Percentiles rank a stretch among this genome's conserved stretches.
Evolutionary conservation across 805 yeast species (phyloP).

Genomic region (Cephaloascus albidus): DNA sequence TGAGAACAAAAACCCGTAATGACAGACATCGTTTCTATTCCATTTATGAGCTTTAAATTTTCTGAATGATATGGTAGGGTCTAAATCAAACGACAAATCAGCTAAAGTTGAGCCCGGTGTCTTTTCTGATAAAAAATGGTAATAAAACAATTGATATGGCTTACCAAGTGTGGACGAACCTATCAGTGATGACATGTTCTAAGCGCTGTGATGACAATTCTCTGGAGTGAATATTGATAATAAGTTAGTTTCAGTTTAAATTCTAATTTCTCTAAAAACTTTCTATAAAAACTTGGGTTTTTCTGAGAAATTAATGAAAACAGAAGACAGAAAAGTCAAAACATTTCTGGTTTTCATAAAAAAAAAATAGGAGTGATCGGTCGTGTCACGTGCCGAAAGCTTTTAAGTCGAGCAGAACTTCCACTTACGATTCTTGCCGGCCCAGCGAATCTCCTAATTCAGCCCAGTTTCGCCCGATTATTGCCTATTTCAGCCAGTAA

Average conservation of each 20-base stretch:
- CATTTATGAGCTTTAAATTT: slow-evolving; percentile 33
- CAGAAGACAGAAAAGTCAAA: background rate
- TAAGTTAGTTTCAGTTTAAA: no score
- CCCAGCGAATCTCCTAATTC: no score
- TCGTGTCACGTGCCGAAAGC: background rate
- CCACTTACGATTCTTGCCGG: background rate
- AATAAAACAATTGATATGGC: slow-evolving; percentile 34
- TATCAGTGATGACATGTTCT: background rate
- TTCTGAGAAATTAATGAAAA: no score
- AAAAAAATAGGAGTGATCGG: background rate
- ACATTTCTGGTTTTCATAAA: background rate
- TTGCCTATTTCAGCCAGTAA: no score
- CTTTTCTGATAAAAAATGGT: slow-evolving; percentile 46
- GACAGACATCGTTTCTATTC: slow-evolving; percentile 37
- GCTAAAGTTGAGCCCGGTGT: slow-evolving; percentile 39
- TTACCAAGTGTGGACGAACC: slow-evolving; percentile 4
- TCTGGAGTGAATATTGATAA: no score
- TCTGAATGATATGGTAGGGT: slow-evolving; percentile 29
- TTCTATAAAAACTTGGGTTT: no score
- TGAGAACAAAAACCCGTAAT: slow-evolving; percentile 38
- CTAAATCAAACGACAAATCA: slow-evolving; percentile 39
- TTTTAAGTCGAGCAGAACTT: background rate
- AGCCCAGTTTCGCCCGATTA: no score
- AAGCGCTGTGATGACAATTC: no score
- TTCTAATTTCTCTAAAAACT: no score